These are phyloP conservation scores for Cladosporium sp. DNA, from an alignment of 2,329 filamentous ascomycete species.

Conservation along the genomic window DNA sequence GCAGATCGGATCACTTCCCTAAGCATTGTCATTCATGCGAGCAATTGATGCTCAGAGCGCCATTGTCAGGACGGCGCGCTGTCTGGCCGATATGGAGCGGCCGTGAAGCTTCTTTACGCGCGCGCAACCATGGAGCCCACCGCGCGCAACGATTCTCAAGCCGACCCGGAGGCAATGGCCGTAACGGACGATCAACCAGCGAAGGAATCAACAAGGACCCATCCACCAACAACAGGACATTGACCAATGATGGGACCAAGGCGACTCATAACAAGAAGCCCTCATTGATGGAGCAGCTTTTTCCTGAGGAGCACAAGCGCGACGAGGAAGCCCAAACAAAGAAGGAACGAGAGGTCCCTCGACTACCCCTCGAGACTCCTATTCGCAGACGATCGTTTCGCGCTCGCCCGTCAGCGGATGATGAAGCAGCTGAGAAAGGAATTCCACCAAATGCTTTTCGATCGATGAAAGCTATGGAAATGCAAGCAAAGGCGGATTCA, in stretches of 20 bases:
- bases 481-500: conserved; percentile 20
- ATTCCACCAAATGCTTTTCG: not conserved
- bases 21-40: conserved; percentile 13
- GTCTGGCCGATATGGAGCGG: conserved; percentile 12
- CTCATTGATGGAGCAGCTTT: conserved; percentile 48
- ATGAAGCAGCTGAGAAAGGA: too few species aligned
- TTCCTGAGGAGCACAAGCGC: conserved; percentile 47
- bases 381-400: not conserved
- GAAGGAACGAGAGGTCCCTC: conserved; percentile 30
- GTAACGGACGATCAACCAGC: not conserved
- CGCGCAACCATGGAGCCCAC: conserved; percentile 8
- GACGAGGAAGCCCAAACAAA: conserved; percentile 19
- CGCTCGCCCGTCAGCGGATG: too few species aligned
- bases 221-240: not conserved
- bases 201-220: too few species aligned
- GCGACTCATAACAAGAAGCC: conserved; percentile 22
- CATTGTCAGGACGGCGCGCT: conserved; percentile 12
- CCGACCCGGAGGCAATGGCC: not conserved
- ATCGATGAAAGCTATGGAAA: not conserved
- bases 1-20: not conserved
- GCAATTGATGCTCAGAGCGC: conserved; percentile 24
- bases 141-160: conserved; percentile 6
- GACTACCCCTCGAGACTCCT: conserved; percentile 26
- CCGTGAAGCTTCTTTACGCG: conserved; percentile 7
- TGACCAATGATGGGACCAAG: not conserved